Evolutionary conservation across 2,329 filamentous ascomycete species (phyloP).

Genomic region (Nemania sp.): DNA sequence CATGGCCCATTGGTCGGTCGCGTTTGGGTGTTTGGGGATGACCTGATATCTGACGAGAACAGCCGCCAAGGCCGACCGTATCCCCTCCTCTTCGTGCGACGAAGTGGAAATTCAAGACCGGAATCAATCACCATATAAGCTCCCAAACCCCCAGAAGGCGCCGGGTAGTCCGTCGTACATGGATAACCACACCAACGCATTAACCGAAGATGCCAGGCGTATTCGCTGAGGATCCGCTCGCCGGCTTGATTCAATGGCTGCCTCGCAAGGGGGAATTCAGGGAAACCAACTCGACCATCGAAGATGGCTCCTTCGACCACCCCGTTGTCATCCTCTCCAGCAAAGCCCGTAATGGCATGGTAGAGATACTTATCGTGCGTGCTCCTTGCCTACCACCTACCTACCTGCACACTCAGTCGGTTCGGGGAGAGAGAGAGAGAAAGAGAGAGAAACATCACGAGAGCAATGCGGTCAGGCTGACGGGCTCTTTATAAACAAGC

Average conservation of each 20-base stretch:
- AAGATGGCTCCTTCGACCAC: slow-evolving; percentile 23
- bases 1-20: not conserved
- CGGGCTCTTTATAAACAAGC: not conserved
- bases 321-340: slow-evolving; percentile 19
- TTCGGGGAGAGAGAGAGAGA: too few relatives aligned
- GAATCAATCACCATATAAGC: not conserved
- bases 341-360: not conserved
- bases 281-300: not conserved
- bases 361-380: slow-evolving; percentile 22
- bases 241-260: slow-evolving; percentile 26
- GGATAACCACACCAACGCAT: not conserved
- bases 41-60: slow-evolving; percentile 8
- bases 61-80: slow-evolving; percentile 1
- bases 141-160: not conserved
- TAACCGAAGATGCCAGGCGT: slow-evolving; percentile 19
- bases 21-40: not conserved
- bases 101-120: not conserved
- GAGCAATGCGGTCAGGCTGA: not conserved
- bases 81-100: not conserved
- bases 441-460: not conserved
- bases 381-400: not conserved
- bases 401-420: not conserved
- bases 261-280: slow-evolving; percentile 9
- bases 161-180: not conserved
- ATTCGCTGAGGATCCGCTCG: slow-evolving; percentile 8